Evolutionary conservation across 768 basidiomycete species (phyloP).

Genomic region (Psilocybe subaeruginosa): DNA sequence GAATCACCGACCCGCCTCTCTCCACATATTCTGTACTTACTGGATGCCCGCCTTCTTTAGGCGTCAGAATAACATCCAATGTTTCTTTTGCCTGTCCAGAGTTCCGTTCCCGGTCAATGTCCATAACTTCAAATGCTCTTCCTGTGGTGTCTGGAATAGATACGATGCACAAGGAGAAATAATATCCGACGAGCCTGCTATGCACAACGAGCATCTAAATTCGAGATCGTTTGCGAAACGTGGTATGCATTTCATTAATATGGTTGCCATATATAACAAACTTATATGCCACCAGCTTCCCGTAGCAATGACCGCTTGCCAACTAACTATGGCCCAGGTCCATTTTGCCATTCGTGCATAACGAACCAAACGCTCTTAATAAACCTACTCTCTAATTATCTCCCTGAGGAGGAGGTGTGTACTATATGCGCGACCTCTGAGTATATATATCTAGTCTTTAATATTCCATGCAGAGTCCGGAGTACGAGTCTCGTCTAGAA

Average conservation of each 20-base stretch:
- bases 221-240: slow-evolving; percentile 68
- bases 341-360: slow-evolving; percentile 87
- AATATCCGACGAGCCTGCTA: slow-evolving; percentile 83
- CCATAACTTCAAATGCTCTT: slow-evolving; percentile 64
- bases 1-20: too few relatives aligned
- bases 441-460: slow-evolving; percentile 1
- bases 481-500: slow-evolving; percentile 64
- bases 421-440: not conserved
- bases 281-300: slow-evolving; percentile 47
- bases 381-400: slow-evolving; percentile 88
- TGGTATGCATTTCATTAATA: slow-evolving; percentile 43
- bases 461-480: slow-evolving; percentile 58
- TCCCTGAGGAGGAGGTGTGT: slow-evolving; percentile 78
- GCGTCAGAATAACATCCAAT: slow-evolving; percentile 51
- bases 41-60: slow-evolving; percentile 53
- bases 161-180: slow-evolving; percentile 77
- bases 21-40: not conserved
- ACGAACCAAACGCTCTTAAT: slow-evolving; percentile 91
- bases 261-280: not conserved
- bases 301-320: slow-evolving; percentile 73
- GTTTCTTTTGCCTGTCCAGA: slow-evolving; percentile 72
- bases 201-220: slow-evolving; percentile 82
- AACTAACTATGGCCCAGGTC: slow-evolving; percentile 56
- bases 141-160: slow-evolving; percentile 76
- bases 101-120: slow-evolving; percentile 47